Percentiles rank a stretch among this genome's conserved stretches.
These are phyloP conservation scores for Colletotrichum musae DNA, from an alignment of 2,329 filamentous ascomycete genomes.

Conservation along the genomic window DNA sequence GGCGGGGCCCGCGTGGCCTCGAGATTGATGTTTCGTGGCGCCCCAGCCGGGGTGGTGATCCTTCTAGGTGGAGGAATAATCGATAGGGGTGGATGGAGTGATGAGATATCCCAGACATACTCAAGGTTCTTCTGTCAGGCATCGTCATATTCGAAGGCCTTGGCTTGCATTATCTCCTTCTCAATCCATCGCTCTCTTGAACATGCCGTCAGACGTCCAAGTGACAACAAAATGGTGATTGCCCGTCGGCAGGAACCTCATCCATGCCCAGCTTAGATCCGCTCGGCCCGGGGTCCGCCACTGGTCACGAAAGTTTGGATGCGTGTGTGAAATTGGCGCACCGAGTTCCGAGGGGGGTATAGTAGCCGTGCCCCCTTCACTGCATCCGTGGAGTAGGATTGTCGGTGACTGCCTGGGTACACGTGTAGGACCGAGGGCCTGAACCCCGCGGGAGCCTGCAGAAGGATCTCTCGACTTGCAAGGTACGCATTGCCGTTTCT, in stretches of 20 bases:
- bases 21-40: neutral
- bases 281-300: neutral
- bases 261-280: conserved; percentile 4
- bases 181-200: too few species aligned
- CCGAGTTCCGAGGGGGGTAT: neutral
- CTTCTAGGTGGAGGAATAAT: neutral
- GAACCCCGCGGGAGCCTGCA: neutral
- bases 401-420: neutral
- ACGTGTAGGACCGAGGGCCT: neutral
- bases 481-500: neutral
- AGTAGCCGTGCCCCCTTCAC: conserved; percentile 1
- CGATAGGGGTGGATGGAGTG: conserved; percentile 1
- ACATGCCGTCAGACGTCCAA: neutral
- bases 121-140: too few species aligned
- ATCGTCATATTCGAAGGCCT: too few species aligned
- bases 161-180: neutral
- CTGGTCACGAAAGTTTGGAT: neutral
- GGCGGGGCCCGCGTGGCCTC: conserved; percentile 3
- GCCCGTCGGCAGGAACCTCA: conserved; percentile 1
- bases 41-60: conserved; percentile 2
- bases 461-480: neutral
- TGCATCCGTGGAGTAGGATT: neutral
- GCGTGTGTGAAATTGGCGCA: conserved; percentile 2
- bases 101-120: neutral
- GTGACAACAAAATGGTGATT: neutral